phyloP scores from a whole-genome alignment of 108 stramenopile species.

The Cyclotella kingstonii region DNA sequence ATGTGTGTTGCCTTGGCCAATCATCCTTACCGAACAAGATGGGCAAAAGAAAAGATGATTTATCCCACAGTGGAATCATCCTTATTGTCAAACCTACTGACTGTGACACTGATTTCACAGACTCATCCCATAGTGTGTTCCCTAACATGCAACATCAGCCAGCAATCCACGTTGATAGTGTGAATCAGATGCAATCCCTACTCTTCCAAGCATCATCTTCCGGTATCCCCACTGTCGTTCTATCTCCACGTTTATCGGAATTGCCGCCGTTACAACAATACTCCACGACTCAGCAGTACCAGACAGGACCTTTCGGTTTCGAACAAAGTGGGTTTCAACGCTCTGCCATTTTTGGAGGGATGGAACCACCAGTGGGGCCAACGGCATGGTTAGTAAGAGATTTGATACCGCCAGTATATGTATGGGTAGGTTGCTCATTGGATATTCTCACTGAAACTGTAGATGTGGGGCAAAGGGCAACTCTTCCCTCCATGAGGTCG shows the following conservation, averaged over 20 bases:
- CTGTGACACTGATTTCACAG: constrained; percentile 50
- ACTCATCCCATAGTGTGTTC: constrained; percentile 14
- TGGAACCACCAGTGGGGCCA: constrained; percentile 69
- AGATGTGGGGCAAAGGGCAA: constrained; percentile 7
- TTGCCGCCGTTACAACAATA: constrained; percentile 37
- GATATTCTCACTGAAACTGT: constrained; percentile 13
- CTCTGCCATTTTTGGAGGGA: constrained; percentile 61
- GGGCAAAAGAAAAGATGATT: constrained; percentile 9
- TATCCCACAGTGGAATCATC: constrained; percentile 32
- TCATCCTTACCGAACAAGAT: constrained; percentile 32
- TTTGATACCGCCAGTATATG: constrained; percentile 69
- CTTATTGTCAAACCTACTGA: constrained; percentile 70
- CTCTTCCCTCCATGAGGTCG: constrained; percentile 17
- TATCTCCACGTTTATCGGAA: constrained; percentile 65
- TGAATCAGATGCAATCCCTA: constrained; percentile 50
- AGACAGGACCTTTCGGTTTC: constrained; percentile 41
- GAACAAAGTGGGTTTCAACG: constrained; percentile 69
- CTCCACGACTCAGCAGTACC: constrained; percentile 8
- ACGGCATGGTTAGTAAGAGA: constrained; percentile 72
- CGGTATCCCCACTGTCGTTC: constrained; percentile 48
- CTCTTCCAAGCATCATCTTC: constrained; percentile 49
- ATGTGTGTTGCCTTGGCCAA: constrained; percentile 46
- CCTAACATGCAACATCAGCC: constrained; percentile 13
- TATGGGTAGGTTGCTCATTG: constrained; percentile 53
- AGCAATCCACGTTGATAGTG: constrained; percentile 29